Evolutionary conservation across 495 filamentous ascomycete species (phyloP).

Genomic region (Terfezia boudieri): DNA sequence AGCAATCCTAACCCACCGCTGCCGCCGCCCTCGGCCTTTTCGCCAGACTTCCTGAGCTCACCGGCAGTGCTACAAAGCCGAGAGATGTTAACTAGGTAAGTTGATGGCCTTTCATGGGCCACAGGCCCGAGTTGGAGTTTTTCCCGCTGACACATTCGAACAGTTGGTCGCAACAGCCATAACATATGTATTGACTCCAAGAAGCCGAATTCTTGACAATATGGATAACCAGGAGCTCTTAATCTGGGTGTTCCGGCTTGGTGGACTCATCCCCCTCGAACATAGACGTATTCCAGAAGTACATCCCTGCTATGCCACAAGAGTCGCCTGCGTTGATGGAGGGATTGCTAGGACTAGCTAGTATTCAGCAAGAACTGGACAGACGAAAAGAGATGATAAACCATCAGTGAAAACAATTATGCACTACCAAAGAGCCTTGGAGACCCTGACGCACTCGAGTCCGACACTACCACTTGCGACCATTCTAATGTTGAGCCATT

Average conservation of each 20-base stretch:
- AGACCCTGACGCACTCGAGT: slow-evolving; percentile 5
- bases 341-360: slow-evolving; percentile 12
- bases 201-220: slow-evolving; percentile 5
- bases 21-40: no score
- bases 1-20: no score
- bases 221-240: slow-evolving; percentile 14
- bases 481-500: slow-evolving; percentile 14
- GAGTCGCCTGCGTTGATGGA: slow-evolving; percentile 14
- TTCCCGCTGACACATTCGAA: no score
- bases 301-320: slow-evolving; percentile 17
- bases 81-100: no score
- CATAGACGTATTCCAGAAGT: slow-evolving; percentile 14
- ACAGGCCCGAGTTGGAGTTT: no score
- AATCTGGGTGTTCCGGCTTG: slow-evolving; percentile 12
- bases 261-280: slow-evolving; percentile 15
- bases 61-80: no score
- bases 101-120: no score
- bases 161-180: no score
- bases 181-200: slow-evolving; percentile 4
- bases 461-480: slow-evolving; percentile 9
- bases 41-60: no score
- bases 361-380: slow-evolving; percentile 9
- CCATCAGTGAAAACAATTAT: slow-evolving; percentile 11
- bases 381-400: background rate
- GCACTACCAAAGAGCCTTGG: slow-evolving; percentile 13